Base-by-base conservation (phyloP, 164 flowering plant species). In the Magnolia sinica region DNA sequence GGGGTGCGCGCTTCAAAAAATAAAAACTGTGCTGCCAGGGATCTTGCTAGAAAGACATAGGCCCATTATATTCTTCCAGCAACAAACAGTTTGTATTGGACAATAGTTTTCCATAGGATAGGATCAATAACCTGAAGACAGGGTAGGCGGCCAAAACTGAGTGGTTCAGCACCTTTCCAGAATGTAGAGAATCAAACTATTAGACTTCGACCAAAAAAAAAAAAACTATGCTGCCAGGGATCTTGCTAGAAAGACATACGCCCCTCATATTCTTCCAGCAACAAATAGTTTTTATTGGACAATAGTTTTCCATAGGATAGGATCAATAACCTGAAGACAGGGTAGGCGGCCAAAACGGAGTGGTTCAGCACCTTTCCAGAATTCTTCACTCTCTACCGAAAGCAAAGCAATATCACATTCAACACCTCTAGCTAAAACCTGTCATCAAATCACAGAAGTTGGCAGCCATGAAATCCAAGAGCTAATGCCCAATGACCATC, bases 321-420 rank as follows among this genome's bases (percentile, higher is more conserved):
- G 29, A 64, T 64, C 37, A 55, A 68, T 74, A 77, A 96, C 99
- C 98, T 96, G 98, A 84, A 96, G 92, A 81, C 78, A 85, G 73
- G 99, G 99, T 84, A 96, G 84, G 52, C 77, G 87, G 49, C 99
- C 99, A 77, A 96, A 80, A 4, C 81, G 76, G 20, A 94, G 95
- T 65, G 99, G 91, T 81, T 94, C 93, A 27, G 89, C 91, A 77
- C 90, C 97, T 82, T 88, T 84, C 99, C 99, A 96, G 79, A 96
- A 96, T 68, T 91, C 91, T 80, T 91, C 85, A 81, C 82, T 92
- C 83, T 96, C 99, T 18, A 96, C 98, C 52, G 97, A 89, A 80
- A 96, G 94, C 82, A 96, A 85, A 82, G 99, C 99, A 87, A 96
- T 87, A 79, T 96, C 99, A 83, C 99, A 94, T 79, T 92, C 98